A percentile compares a stretch with the other conserved stretches of the same genome.
phyloP scores from a whole-genome alignment of 1,139 yeast species.

The Arxiozyma bovina region DNA sequence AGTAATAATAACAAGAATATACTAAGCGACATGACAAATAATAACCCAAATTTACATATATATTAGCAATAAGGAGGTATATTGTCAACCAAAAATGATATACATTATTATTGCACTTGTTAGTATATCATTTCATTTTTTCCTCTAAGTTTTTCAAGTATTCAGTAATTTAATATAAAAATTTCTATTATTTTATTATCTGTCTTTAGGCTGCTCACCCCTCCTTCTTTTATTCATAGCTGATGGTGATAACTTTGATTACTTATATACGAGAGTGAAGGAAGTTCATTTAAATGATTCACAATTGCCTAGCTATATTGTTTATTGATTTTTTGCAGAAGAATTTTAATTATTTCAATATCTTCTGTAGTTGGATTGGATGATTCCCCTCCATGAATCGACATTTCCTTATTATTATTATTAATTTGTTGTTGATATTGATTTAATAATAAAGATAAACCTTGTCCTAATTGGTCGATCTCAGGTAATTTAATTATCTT shows the following conservation, averaged over 20 bases:
- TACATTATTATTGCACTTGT: too few species aligned
- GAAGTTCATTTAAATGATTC: too few species aligned
- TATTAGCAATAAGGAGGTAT: not conserved
- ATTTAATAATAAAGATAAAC: conserved; percentile 4
- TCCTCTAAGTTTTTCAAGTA: not conserved
- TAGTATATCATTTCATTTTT: too few species aligned
- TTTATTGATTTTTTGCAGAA: not conserved
- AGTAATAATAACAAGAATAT: too few species aligned
- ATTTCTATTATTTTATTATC: too few species aligned
- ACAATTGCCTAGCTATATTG: not conserved
- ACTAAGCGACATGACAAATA: too few species aligned
- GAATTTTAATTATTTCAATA: not conserved
- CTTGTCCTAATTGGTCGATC: not conserved
- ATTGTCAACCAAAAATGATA: too few species aligned
- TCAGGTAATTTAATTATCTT: not conserved
- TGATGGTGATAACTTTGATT: too few species aligned
- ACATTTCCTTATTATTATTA: not conserved
- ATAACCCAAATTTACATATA: too few species aligned
- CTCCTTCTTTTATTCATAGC: not conserved
- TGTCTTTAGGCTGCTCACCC: not conserved
- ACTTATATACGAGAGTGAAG: not conserved
- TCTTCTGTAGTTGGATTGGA: not conserved
- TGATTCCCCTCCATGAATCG: not conserved
- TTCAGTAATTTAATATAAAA: too few species aligned
- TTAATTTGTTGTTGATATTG: not conserved